Base-by-base conservation (phyloP, 2,329 filamentous ascomycete species). In the Elsinoe batatas region DNA sequence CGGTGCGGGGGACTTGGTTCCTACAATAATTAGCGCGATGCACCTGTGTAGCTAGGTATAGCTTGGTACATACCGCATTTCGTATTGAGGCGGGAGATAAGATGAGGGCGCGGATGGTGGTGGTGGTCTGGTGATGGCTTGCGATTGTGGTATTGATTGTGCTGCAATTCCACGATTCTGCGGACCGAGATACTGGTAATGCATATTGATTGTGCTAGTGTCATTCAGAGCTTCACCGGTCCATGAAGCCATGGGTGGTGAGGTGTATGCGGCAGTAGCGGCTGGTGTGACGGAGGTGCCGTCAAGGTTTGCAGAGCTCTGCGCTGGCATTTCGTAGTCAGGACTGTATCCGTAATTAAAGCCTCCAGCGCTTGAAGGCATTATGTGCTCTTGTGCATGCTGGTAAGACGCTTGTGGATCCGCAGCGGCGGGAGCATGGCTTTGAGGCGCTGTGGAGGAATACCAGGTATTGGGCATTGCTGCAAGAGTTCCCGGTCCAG, bases 291-390 rank as follows among this genome's bases (percentile, higher is more conserved):
- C 47, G n/a, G 33, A 22, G 6, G 47, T 36, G 15, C 18, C 32
- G 33, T 13, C 26, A 11, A 38, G 36, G 18, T 33, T 38, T 17
- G 32, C 15, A 15, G 47, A 51, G 11, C 12, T 36, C 30, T 51
- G 47, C 47, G 47, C 47, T 51, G 47, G 32, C 47, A 51, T 20
- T 22, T 11, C 47, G 26, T 36, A 51, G 33, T 38, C 26, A 33
- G 47, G 47, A 33, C 13, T 17, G 15, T 37, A 51, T 22, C 18
- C 26, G n/a, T 51, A 51, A 10, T 51, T 18, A 4, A 51, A 15
- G 18, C 17, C 47, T n/a, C 18, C 13, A 17, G 15, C 33, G 18
- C 13, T 15, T 13, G 37, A n/a, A 17, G 32, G 15, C 32, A 37
- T 32, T 18, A 26, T 36, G 26, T 38, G 47, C 30, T 13, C n/a